phyloP scores from a whole-genome alignment of 1,284 basidiomycete genomes.

The Phellopilus nigrolimitatus region DNA sequence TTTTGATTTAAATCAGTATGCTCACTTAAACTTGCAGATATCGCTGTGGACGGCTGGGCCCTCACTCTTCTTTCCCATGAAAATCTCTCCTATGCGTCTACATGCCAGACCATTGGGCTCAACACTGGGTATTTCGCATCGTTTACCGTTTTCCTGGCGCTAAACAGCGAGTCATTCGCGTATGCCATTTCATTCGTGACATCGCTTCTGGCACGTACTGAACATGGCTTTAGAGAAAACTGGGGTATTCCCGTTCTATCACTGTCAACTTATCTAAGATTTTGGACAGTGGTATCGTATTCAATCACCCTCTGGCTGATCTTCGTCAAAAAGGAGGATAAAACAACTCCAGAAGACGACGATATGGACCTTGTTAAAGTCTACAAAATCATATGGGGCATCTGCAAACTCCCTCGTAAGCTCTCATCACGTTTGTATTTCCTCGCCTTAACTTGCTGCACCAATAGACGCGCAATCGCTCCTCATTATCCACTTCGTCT shows the following conservation, averaged over 20 bases:
- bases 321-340: conserved; percentile 89
- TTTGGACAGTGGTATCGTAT: conserved; percentile 83
- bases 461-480: conserved; percentile 88
- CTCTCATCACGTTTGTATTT: conserved; percentile 18
- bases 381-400: conserved; percentile 93
- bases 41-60: conserved; percentile 99
- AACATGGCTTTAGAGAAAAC: conserved; percentile 56
- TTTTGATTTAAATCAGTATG: conserved; percentile 10
- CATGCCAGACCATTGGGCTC: conserved; percentile 96
- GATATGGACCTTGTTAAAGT: conserved; percentile 91
- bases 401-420: conserved; percentile 87
- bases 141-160: conserved; percentile 96
- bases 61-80: conserved; percentile 94
- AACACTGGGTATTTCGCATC: conserved; percentile 96
- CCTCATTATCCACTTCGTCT: conserved; percentile 83
- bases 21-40: conserved; percentile 52
- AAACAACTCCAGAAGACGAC: conserved; percentile 63
- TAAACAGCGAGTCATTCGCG: conserved; percentile 94
- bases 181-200: conserved; percentile 36
- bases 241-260: conserved; percentile 86
- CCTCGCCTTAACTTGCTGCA: not conserved
- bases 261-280: conserved; percentile 79
- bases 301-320: conserved; percentile 84
- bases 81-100: conserved; percentile 94
- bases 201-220: conserved; percentile 9